Percentiles rank a stretch among this genome's conserved stretches.
These are phyloP conservation scores for Melocanna baccifera DNA, from an alignment of 176 grass and related monocot genomes.

Conservation along the genomic window DNA sequence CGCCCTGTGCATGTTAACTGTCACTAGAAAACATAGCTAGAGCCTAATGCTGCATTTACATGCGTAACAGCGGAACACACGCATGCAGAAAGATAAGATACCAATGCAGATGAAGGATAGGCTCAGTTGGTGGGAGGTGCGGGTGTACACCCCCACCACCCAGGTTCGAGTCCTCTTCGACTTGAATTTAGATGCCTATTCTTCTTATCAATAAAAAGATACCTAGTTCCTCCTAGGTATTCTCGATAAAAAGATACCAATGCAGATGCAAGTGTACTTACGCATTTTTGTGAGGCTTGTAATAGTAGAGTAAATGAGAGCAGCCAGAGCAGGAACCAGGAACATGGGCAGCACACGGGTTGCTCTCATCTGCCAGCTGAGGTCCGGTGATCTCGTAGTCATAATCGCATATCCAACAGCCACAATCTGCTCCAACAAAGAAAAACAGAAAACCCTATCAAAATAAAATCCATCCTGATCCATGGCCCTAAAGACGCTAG, in stretches of 20 bases:
- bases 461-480: background rate
- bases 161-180: no score
- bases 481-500: background rate
- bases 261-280: constrained; percentile 40
- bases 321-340: constrained; percentile 62
- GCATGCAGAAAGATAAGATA: background rate
- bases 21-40: background rate
- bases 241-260: background rate
- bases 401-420: constrained; percentile 71
- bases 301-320: constrained; percentile 54
- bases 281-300: constrained; percentile 60
- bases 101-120: background rate
- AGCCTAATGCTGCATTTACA: background rate
- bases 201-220: no score
- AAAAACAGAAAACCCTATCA: constrained; percentile 17
- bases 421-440: constrained; percentile 39
- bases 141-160: no score
- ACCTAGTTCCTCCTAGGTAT: no score
- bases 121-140: no score
- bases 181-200: no score
- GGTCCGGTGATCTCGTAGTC: constrained; percentile 57
- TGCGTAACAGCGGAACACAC: background rate
- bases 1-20: background rate
- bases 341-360: constrained; percentile 65
- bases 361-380: constrained; percentile 73